Percentiles rank a stretch among this genome's conserved stretches.
These are phyloP conservation scores for Amanita inopinata DNA, from an alignment of 768 basidiomycete species.

Conservation along the genomic window DNA sequence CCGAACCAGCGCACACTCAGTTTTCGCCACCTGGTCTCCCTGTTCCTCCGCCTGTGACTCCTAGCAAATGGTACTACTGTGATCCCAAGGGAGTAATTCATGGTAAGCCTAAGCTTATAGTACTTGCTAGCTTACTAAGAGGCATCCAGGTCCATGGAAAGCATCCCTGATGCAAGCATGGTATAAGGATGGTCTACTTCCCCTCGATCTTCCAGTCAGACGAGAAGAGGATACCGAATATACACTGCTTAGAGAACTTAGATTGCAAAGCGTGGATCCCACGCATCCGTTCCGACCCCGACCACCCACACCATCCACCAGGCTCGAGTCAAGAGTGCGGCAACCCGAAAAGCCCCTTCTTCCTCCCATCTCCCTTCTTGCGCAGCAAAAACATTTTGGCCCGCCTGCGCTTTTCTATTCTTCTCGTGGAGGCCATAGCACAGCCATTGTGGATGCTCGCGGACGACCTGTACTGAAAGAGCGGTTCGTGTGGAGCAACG, in stretches of 20 bases:
- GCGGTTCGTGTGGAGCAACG: constrained; percentile 69
- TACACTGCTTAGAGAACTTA: constrained; percentile 60
- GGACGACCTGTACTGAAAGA: constrained; percentile 79
- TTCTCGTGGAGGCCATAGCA: constrained; percentile 84
- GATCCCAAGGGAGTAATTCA: constrained; percentile 77
- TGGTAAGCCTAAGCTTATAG: constrained; percentile 42
- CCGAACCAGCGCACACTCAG: constrained; percentile 50
- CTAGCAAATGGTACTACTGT: constrained; percentile 74
- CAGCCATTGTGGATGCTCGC: constrained; percentile 78
- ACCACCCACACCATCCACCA: constrained; percentile 22
- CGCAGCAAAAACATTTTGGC: constrained; percentile 76
- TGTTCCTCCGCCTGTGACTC: constrained; percentile 54
- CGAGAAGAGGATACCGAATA: constrained; percentile 67
- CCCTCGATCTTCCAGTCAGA: constrained; percentile 73
- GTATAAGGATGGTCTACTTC: constrained; percentile 79
- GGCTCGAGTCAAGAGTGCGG: constrained; percentile 9
- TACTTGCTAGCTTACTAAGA: constrained; percentile 8
- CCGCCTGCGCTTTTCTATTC: constrained; percentile 84
- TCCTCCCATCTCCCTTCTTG: constrained; percentile 62
- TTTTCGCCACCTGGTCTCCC: constrained; percentile 77
- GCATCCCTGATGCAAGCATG: constrained; percentile 82
- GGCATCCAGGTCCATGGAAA: constrained; percentile 68
- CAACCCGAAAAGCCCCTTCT: constrained; percentile 48
- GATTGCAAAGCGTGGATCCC: constrained; percentile 75
- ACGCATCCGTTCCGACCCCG: constrained; percentile 62